Evolutionary conservation across 148 eudicot species (phyloP), one percentile per base, ranked within the genome.

Genomic region (Nepenthes mirabilis): DNA sequence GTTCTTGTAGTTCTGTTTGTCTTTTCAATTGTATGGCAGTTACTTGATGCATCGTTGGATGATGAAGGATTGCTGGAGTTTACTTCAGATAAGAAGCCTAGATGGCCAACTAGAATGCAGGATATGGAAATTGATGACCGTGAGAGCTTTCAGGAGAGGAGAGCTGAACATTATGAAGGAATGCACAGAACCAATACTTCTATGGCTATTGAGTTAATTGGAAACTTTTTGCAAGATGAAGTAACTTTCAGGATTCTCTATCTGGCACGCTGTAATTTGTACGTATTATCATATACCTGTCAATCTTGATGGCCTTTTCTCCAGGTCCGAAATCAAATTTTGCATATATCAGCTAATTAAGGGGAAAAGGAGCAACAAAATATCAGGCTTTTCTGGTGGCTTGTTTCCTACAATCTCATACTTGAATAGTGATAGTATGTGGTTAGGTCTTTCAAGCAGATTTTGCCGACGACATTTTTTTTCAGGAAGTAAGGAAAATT

Each of bases 31-130:
- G 76, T 83, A 48, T 91, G 96, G 94, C 77, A 85, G 69, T 70
- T 91, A 57, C 71, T 88, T 80, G 95, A 91, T 80, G 90, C 97
- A 59, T 78, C 97, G 47, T 75, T 91, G 33, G 94, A 85, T 59
- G 97, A 91, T 74, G 97, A 88, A 72, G 87, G 86, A 34, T 62
- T 88, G 72, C 74, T 91, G 57, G 86, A 85, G 67, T 72, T 78
- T 50, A 82, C 84, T 54, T 66, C 73, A 55, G 86, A 85, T 64
- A 88, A 80, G 83, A 83, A 77, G 68, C 80, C 84, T 36, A 81
- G 65, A 65, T 88, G 97, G 96, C 67, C 70, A 54, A 77, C 64
- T 58, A 69, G 69, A 59, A 60, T 74, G 61, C 75, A 77, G 52
- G 96, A 83, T 62, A 83, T 85, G 94, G 88, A 88, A 47, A 72